Evolutionary conservation across 2,329 filamentous ascomycete species (phyloP).

Genomic region (Pyrenophora teres): DNA sequence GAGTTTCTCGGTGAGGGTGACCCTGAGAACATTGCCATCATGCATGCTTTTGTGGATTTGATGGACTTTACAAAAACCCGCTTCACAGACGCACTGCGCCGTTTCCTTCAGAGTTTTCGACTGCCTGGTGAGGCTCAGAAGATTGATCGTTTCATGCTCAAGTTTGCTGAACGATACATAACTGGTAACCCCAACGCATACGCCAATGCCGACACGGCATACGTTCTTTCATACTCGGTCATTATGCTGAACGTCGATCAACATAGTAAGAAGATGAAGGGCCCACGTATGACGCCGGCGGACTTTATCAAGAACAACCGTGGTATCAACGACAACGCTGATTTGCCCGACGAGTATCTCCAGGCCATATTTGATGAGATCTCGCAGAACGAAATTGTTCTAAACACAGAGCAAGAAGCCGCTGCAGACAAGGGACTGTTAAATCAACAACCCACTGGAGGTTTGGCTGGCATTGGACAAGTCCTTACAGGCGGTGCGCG

Average conservation of each 20-base stretch:
- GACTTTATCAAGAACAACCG: constrained; percentile 99
- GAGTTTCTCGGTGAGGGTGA: constrained; percentile 96
- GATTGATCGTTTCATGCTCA: constrained; percentile 99
- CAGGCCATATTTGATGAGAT: constrained; percentile 92
- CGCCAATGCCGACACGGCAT: constrained; percentile 96
- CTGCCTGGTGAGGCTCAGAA: constrained; percentile 96
- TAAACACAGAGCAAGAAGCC: constrained; percentile 87
- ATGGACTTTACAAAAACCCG: constrained; percentile 93
- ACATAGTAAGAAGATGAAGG: constrained; percentile 84
- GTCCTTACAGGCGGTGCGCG: constrained; percentile 90
- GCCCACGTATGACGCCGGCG: constrained; percentile 86
- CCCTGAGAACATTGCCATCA: constrained; percentile 89
- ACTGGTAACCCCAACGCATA: constrained; percentile 95
- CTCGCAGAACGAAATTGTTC: constrained; percentile 84
- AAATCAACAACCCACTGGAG: constrained; percentile 60
- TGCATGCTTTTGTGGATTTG: constrained; percentile 95
- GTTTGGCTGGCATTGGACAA: constrained; percentile 83
- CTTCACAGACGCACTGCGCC: constrained; percentile 88
- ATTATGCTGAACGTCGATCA: constrained; percentile 96
- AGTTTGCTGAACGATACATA: constrained; percentile 96
- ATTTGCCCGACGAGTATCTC: constrained; percentile 92
- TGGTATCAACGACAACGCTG: constrained; percentile 94
- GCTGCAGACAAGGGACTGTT: constrained; percentile 75
- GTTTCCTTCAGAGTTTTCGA: constrained; percentile 93
- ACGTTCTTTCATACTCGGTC: constrained; percentile 93